Evolutionary conservation across 371 early-diverging fungal species (phyloP).

Genomic region (Rhizopus sp.): DNA sequence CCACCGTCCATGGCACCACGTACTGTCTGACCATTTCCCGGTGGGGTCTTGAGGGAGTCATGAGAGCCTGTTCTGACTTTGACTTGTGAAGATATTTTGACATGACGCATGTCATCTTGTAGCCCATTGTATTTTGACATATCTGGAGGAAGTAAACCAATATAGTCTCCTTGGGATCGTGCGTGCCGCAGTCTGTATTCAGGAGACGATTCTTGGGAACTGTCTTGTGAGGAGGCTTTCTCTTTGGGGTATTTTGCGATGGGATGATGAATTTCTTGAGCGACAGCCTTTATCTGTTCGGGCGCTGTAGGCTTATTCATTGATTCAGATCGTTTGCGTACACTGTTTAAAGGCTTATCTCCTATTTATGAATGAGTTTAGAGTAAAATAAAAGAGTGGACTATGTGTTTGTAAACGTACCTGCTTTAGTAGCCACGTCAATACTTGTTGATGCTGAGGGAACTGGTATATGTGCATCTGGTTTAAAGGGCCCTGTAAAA

Average conservation of each 20-base stretch:
- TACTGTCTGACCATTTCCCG: slow-evolving; percentile 28
- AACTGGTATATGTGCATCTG: slow-evolving; percentile 31
- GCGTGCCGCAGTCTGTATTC: slow-evolving; percentile 31
- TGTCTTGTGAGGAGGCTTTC: background rate
- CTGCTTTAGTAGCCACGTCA: background rate
- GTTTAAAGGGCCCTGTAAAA: slow-evolving; percentile 62
- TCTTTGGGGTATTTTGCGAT: slow-evolving; percentile 22
- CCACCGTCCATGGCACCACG: slow-evolving; percentile 10
- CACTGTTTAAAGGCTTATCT: slow-evolving; percentile 8
- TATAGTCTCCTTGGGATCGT: slow-evolving; percentile 38
- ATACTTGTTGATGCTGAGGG: background rate
- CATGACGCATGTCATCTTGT: slow-evolving; percentile 23
- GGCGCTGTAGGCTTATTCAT: slow-evolving; percentile 22
- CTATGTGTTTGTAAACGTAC: background rate
- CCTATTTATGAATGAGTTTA: background rate
- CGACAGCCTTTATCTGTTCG: slow-evolving; percentile 17
- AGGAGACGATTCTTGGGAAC: background rate
- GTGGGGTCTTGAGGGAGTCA: slow-evolving; percentile 34
- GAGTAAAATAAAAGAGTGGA: background rate
- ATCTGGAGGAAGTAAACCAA: slow-evolving; percentile 32
- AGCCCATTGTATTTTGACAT: slow-evolving; percentile 1
- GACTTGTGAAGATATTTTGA: slow-evolving; percentile 40
- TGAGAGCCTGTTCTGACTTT: slow-evolving; percentile 41
- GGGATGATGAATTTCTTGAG: slow-evolving; percentile 19
- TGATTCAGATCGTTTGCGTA: slow-evolving; percentile 21